Conservation (phyloP, 208 protist species). For the Porcisia deanei region DNA sequence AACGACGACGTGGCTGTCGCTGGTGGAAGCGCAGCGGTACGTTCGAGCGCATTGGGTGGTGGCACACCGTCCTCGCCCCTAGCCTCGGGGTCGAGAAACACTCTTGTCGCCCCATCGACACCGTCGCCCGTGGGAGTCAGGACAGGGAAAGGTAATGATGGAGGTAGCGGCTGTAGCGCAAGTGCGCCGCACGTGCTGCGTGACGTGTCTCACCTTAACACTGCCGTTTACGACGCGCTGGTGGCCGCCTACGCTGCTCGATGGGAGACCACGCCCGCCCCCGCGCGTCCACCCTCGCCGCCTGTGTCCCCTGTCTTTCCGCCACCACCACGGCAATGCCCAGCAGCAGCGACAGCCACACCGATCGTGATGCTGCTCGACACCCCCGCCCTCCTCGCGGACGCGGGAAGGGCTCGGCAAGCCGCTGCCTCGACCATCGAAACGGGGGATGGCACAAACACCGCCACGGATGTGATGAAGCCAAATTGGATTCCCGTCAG, state of each 20-base stretch:
- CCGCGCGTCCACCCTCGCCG: background rate
- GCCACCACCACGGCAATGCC: background rate
- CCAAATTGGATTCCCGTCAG: background rate
- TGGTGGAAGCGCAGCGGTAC: too few species aligned
- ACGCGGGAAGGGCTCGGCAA: conserved; percentile 11
- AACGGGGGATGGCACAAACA: background rate
- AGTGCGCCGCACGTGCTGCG: background rate
- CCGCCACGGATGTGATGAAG: background rate
- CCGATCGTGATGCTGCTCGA: conserved; percentile 19
- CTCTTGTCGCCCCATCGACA: background rate
- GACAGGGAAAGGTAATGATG: background rate
- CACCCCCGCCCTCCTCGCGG: conserved; percentile 19
- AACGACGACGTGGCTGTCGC: too few species aligned
- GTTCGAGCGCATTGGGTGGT: background rate
- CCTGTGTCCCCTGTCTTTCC: background rate
- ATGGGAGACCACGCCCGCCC: background rate
- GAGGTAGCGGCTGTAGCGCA: background rate
- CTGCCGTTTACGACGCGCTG: conserved; percentile 28
- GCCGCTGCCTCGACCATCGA: background rate
- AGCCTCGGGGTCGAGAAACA: background rate
- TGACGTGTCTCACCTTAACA: conserved; percentile 26
- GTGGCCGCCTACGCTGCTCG: conserved; percentile 6
- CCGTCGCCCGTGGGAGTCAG: background rate
- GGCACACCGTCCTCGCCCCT: background rate
- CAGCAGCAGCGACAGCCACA: background rate